These are phyloP conservation scores for Colletotrichum sp. DNA, from an alignment of 2,329 filamentous ascomycete species.

Conservation along the genomic window DNA sequence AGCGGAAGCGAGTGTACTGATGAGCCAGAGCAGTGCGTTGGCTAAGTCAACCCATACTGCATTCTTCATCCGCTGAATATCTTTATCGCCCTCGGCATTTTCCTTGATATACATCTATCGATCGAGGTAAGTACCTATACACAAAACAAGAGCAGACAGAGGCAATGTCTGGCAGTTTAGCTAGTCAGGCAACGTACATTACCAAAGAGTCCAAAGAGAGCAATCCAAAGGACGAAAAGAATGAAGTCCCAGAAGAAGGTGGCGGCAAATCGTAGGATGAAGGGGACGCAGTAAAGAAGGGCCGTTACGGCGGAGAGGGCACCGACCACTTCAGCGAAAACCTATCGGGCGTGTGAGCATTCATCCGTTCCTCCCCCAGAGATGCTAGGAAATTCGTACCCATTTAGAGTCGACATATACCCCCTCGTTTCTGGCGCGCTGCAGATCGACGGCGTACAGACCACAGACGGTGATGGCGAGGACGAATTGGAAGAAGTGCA, in stretches of 20 bases:
- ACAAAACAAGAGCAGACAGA: not conserved
- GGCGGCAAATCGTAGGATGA: conserved; percentile 57
- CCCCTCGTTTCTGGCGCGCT: conserved; percentile 53
- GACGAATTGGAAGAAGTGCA: conserved; percentile 80
- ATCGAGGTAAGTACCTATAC: not conserved
- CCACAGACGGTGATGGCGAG: conserved; percentile 79
- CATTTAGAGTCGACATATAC: conserved; percentile 70
- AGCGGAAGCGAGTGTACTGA: conserved; percentile 60
- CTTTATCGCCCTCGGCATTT: conserved; percentile 65
- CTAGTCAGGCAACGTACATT: conserved; percentile 44
- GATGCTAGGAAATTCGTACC: conserved; percentile 49
- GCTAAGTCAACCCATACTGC: conserved; percentile 84
- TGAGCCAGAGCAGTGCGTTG: conserved; percentile 78
- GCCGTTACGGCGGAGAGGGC: conserved; percentile 69
- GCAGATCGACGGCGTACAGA: conserved; percentile 76
- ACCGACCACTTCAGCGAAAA: conserved; percentile 76
- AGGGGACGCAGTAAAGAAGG: conserved; percentile 69
- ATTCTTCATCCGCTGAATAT: conserved; percentile 79
- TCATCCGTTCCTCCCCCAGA: not conserved
- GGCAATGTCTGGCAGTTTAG: not conserved
- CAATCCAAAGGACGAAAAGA: conserved; percentile 80
- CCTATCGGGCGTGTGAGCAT: conserved; percentile 39
- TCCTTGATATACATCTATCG: conserved; percentile 73
- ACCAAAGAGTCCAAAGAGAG: conserved; percentile 84
- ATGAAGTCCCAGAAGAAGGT: conserved; percentile 74